A percentile compares a stretch with the other conserved stretches of the same genome.
These are phyloP conservation scores for Friedmanniomyces simplex DNA, from an alignment of 495 filamentous ascomycete genomes.

Conservation along the genomic window DNA sequence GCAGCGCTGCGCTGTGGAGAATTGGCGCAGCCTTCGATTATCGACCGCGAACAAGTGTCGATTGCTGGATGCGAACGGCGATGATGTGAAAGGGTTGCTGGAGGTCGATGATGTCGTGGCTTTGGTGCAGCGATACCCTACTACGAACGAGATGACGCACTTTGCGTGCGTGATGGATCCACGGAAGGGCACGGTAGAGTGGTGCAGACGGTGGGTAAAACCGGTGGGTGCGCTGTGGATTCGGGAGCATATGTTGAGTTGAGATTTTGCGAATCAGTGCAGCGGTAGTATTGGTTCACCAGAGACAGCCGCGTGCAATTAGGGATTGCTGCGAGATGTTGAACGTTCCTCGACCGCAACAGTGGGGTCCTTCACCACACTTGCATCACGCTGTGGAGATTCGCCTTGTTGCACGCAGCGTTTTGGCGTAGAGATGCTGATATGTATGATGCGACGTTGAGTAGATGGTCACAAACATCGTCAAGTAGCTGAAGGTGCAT, in stretches of 20 bases:
- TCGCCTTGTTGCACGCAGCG: too few relatives aligned
- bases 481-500: too few relatives aligned
- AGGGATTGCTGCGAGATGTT: too few relatives aligned
- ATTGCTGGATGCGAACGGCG: neutral
- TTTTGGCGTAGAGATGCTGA: too few relatives aligned
- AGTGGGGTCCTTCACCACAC: too few relatives aligned
- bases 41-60: slow-evolving; percentile 11
- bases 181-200: slow-evolving; percentile 38
- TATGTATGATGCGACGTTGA: too few relatives aligned
- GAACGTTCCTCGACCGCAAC: too few relatives aligned
- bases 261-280: too few relatives aligned
- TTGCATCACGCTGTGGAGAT: too few relatives aligned
- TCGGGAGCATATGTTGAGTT: slow-evolving; percentile 2
- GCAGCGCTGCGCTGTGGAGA: slow-evolving; percentile 1
- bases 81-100: slow-evolving; percentile 22
- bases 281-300: too few relatives aligned
- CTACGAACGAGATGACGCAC: slow-evolving; percentile 44
- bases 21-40: neutral
- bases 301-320: too few relatives aligned
- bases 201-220: slow-evolving; percentile 32
- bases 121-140: slow-evolving; percentile 41
- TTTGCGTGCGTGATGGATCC: slow-evolving; percentile 38
- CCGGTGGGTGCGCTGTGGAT: slow-evolving; percentile 13
- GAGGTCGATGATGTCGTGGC: slow-evolving; percentile 25
- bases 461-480: too few relatives aligned